Percentiles rank a stretch among this genome's conserved stretches.
These are phyloP conservation scores for Penicillium concentricum DNA, from an alignment of 2,329 filamentous ascomycete genomes.

Conservation along the genomic window DNA sequence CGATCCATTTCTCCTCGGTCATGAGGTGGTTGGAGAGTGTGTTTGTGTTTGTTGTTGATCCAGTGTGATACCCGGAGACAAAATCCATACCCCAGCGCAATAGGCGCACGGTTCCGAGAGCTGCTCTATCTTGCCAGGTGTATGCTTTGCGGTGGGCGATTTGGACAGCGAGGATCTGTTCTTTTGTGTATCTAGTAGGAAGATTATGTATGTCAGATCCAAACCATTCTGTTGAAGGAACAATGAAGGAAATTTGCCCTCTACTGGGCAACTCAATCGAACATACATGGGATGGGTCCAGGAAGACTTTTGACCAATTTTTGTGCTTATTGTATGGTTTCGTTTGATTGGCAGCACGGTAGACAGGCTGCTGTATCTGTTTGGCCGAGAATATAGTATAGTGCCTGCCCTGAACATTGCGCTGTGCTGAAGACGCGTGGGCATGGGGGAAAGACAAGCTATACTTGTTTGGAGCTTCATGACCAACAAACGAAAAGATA, in stretches of 20 bases:
- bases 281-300: constrained; percentile 62
- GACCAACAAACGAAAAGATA: background rate
- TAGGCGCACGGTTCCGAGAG: constrained; percentile 70
- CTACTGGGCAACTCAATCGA: background rate
- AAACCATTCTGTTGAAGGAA: background rate
- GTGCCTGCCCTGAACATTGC: background rate
- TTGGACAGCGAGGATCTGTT: constrained; percentile 71
- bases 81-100: constrained; percentile 75
- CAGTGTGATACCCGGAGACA: constrained; percentile 74
- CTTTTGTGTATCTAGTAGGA: constrained; percentile 60
- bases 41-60: constrained; percentile 28
- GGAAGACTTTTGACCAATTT: constrained; percentile 45
- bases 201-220: background rate
- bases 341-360: background rate
- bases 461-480: background rate
- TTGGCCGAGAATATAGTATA: background rate
- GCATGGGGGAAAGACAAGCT: background rate
- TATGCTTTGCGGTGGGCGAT: constrained; percentile 72
- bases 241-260: background rate
- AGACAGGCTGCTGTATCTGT: background rate
- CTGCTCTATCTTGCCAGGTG: constrained; percentile 70
- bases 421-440: background rate
- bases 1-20: constrained; percentile 82
- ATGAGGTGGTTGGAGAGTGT: constrained; percentile 54
- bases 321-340: background rate